Evolutionary conservation across 169 alveolate species (phyloP).

Genomic region (Ichthyophthirius multifiliis): DNA sequence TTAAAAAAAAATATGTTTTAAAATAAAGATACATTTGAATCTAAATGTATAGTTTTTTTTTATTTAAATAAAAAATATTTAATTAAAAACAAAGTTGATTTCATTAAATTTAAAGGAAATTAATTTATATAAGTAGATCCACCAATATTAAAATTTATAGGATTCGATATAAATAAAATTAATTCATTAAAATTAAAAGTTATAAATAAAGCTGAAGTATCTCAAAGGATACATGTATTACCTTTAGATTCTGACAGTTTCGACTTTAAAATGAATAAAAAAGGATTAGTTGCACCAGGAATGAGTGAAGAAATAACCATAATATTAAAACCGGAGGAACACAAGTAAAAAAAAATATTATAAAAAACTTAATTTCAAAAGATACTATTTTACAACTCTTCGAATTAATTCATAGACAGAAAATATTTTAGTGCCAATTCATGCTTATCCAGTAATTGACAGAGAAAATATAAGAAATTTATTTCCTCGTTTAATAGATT

Average conservation of each 20-base stretch:
- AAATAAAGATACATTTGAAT: not conserved
- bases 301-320: slow-evolving; percentile 73
- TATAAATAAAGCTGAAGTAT: slow-evolving; percentile 52
- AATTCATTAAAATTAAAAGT: slow-evolving; percentile 53
- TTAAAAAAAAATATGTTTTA: not conserved
- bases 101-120: slow-evolving; percentile 54
- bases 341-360: slow-evolving; percentile 46
- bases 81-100: slow-evolving; percentile 26
- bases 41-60: not conserved
- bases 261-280: slow-evolving; percentile 71
- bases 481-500: slow-evolving; percentile 76
- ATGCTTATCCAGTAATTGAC: slow-evolving; percentile 84
- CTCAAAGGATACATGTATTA: slow-evolving; percentile 65
- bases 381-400: slow-evolving; percentile 74
- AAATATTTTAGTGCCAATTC: slow-evolving; percentile 77
- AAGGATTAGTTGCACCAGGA: slow-evolving; percentile 81
- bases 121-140: slow-evolving; percentile 55
- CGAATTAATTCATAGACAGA: slow-evolving; percentile 77
- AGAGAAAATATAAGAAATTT: slow-evolving; percentile 61
- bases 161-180: slow-evolving; percentile 61
- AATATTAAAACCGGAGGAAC: slow-evolving; percentile 72
- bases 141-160: slow-evolving; percentile 61
- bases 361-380: too few relatives aligned
- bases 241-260: slow-evolving; percentile 76
- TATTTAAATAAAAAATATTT: not conserved